Evolutionary conservation across 805 yeast genomes (phyloP).

Genomic region (Yarrowia sp.): DNA sequence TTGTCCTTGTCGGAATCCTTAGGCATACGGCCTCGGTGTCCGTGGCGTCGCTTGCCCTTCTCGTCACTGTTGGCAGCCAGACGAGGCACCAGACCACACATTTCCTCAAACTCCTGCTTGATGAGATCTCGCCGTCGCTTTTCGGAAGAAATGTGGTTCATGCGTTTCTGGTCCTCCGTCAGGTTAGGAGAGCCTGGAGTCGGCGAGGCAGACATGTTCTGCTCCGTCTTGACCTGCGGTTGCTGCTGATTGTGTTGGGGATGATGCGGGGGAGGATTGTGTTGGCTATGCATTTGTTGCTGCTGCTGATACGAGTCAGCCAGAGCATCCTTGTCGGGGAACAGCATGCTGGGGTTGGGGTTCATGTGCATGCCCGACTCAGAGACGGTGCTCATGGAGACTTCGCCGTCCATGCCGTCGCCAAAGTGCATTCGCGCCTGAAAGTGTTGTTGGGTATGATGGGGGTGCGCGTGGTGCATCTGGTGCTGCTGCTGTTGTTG

Average conservation of each 20-base stretch:
- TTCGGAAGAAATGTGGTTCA: conserved; percentile 42
- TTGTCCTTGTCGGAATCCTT: conserved; percentile 28
- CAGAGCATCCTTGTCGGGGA: conserved; percentile 18
- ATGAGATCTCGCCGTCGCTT: conserved; percentile 42
- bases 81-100: conserved; percentile 40
- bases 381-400: background rate
- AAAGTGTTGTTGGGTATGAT: background rate
- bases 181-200: conserved; percentile 27
- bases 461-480: background rate
- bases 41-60: conserved; percentile 21
- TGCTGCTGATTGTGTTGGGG: conserved; percentile 26
- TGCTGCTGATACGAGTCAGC: conserved; percentile 22
- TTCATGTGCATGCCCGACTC: conserved; percentile 4
- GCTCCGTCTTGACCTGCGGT: conserved; percentile 42
- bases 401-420: conserved; percentile 13
- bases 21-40: conserved; percentile 22
- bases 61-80: conserved; percentile 26
- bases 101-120: conserved; percentile 39
- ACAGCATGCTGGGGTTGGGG: conserved; percentile 15
- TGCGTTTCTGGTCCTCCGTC: conserved; percentile 40
- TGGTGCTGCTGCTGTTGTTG: conserved; percentile 10
- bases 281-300: conserved; percentile 6
- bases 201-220: conserved; percentile 9
- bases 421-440: conserved; percentile 21
- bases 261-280: conserved; percentile 21